Base-by-base conservation (phyloP, 2,329 filamentous ascomycete genomes). In the Ophiocordyceps camponoti-floridani region DNA sequence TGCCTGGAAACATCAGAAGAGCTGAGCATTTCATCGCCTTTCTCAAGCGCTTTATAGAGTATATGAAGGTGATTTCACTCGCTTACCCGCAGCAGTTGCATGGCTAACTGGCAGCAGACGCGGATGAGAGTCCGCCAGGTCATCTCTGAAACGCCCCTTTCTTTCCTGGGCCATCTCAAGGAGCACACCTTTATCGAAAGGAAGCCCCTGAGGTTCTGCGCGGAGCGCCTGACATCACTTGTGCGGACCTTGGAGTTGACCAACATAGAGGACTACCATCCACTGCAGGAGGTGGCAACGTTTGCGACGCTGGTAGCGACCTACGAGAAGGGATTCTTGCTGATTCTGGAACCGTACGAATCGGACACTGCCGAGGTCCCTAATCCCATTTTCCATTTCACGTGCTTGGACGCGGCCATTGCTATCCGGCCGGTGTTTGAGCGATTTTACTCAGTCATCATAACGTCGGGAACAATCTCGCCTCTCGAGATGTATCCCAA, bases 401-500 rank as follows among this genome's bases (percentile, higher is more conserved):
- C 89, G 3, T 98, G 91, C 56, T 72, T 98, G 19, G 91, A 98
- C 61, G 91, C 91, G 4, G 91, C 93, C 0, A 98, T 98, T 51
- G 91, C 93, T 40, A 98, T 98, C 56, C 93, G 91, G 50, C 91
- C 91, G 0, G 89, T 98, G 5, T 95, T 98, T 56, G 89, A 98
- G 47, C 81, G 91, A 44, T 98, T 98, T 61, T 88, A 85, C 61
- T 96, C 91, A 1, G 91, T 98, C 51, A 94, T 98, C 57, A 96
- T 98, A 58, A 98, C 91, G 0, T 96, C 91, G 0, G 91, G 91
- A 50, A 98, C 91, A 2, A 86, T 98, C 48, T 96, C 91, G 1
- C 91, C 91, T 0, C 66, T 98, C 4, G 93, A 98, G 59, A 98
- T 98, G 83, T 98, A 98, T 56, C 93, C 91, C 0, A 95, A 94